These are phyloP conservation scores for Bothriochloa decipiens DNA, from an alignment of 176 grass and related monocot genomes.

Conservation along the genomic window DNA sequence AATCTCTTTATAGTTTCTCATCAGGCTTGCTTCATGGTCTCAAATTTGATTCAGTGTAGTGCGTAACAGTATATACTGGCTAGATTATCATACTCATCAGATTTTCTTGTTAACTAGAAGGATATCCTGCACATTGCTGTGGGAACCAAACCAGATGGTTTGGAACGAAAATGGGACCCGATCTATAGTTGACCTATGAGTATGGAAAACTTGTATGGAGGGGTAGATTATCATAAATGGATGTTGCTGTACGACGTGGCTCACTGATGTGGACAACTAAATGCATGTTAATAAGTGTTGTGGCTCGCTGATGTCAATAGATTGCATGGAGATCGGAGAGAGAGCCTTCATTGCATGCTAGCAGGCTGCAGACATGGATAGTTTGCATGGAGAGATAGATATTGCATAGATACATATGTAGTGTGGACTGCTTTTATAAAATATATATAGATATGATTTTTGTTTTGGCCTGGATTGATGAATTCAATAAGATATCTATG, in stretches of 20 bases:
- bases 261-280: not conserved
- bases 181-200: not conserved
- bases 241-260: not conserved
- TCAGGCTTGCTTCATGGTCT: slow-evolving; percentile 21
- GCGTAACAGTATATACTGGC: not conserved
- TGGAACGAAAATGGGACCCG: not conserved
- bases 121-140: no score
- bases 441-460: not conserved
- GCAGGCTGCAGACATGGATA: not conserved
- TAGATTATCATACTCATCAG: slow-evolving; percentile 6
- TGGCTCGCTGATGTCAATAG: not conserved
- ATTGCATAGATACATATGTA: not conserved
- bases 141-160: no score
- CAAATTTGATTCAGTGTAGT: not conserved
- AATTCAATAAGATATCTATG: slow-evolving; percentile 11
- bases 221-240: not conserved
- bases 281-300: not conserved
- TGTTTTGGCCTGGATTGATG: not conserved
- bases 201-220: not conserved
- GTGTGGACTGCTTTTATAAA: not conserved
- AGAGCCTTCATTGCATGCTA: not conserved
- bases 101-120: no score
- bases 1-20: slow-evolving; percentile 21
- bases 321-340: not conserved
- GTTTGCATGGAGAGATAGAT: not conserved